Percentiles rank a stretch among this genome's conserved stretches.
These are phyloP conservation scores for Fraxinus floribunda DNA, from an alignment of 305 asterid genomes.

Conservation along the genomic window DNA sequence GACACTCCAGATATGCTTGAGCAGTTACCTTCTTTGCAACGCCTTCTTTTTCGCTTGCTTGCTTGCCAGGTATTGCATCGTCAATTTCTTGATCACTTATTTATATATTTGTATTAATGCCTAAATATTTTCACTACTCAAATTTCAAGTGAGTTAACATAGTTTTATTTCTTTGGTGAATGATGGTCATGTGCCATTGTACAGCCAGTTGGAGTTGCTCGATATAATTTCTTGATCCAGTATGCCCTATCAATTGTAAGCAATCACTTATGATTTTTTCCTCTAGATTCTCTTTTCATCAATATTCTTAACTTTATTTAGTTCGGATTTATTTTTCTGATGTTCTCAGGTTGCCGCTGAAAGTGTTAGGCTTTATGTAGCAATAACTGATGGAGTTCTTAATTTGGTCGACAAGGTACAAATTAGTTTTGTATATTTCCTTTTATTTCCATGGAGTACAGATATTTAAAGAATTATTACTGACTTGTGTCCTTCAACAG, in stretches of 20 bases:
- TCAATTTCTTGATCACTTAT: neutral
- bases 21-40: slow-evolving; percentile 68
- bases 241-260: slow-evolving; percentile 76
- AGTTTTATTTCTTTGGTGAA: slow-evolving; percentile 6
- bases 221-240: slow-evolving; percentile 60
- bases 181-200: slow-evolving; percentile 23
- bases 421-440: slow-evolving; percentile 2
- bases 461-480: neutral
- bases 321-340: slow-evolving; percentile 15
- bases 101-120: neutral
- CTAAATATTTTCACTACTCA: neutral
- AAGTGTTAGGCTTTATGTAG: slow-evolving; percentile 75
- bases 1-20: slow-evolving; percentile 57
- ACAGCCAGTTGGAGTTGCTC: slow-evolving; percentile 74
- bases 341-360: slow-evolving; percentile 70
- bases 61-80: slow-evolving; percentile 55
- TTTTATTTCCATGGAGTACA: neutral
- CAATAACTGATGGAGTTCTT: slow-evolving; percentile 77
- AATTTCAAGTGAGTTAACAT: neutral
- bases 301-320: slow-evolving; percentile 4
- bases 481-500: slow-evolving; percentile 35
- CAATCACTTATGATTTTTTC: slow-evolving; percentile 10
- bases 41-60: slow-evolving; percentile 75
- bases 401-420: slow-evolving; percentile 77
- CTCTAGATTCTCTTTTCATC: neutral